Percentiles rank a stretch among this genome's conserved stretches.
phyloP scores from a whole-genome alignment of 2,329 filamentous ascomycete genomes.

The Dactylellina haptotyla region DNA sequence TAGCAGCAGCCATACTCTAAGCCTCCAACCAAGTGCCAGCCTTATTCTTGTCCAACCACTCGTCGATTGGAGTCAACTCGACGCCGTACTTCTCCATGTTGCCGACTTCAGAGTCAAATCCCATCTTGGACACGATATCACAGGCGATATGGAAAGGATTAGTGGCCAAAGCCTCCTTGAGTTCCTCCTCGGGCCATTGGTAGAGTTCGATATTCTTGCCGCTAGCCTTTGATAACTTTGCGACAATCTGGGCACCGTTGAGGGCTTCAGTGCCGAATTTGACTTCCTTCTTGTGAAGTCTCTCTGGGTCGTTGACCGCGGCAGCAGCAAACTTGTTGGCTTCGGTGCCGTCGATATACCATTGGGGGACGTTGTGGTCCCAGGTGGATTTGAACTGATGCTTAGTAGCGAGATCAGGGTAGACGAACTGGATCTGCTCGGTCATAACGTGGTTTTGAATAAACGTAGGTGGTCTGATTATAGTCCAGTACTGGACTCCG shows the following conservation, averaged over 20 bases:
- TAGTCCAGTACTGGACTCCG: slow-evolving; percentile 15
- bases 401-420: slow-evolving; percentile 20
- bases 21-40: slow-evolving; percentile 28
- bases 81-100: slow-evolving; percentile 5
- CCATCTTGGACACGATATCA: slow-evolving; percentile 20
- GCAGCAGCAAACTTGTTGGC: slow-evolving; percentile 11
- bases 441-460: slow-evolving; percentile 27
- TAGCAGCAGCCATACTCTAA: too few relatives aligned
- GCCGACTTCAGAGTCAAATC: slow-evolving; percentile 16
- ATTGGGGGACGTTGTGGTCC: slow-evolving; percentile 16
- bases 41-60: slow-evolving; percentile 30
- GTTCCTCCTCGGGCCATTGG: slow-evolving; percentile 22
- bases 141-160: slow-evolving; percentile 13
- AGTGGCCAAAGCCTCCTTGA: slow-evolving; percentile 5
- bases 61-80: slow-evolving; percentile 15
- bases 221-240: slow-evolving; percentile 5
- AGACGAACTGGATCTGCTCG: slow-evolving; percentile 6
- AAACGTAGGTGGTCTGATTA: slow-evolving; percentile 14
- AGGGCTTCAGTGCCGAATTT: slow-evolving; percentile 14
- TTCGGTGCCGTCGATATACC: slow-evolving; percentile 17
- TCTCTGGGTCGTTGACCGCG: slow-evolving; percentile 15
- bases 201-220: slow-evolving; percentile 14
- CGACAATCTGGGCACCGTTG: slow-evolving; percentile 1
- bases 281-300: slow-evolving; percentile 16
- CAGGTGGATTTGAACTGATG: slow-evolving; percentile 13